Evolutionary conservation across 768 basidiomycete genomes (phyloP).

Genomic region (Lactifluus piperatus): DNA sequence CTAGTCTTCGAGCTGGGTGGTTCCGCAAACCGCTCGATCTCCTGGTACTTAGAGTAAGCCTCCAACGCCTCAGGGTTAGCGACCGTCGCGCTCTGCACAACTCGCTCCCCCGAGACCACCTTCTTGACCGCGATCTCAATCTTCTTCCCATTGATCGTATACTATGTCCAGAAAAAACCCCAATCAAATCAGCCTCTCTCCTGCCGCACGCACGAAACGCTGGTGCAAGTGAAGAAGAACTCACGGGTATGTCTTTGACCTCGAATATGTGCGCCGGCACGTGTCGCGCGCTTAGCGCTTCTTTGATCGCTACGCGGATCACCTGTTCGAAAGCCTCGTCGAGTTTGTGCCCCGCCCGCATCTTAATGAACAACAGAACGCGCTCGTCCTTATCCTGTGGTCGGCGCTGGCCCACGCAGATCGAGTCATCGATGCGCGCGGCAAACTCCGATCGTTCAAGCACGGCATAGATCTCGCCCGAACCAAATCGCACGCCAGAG

Average conservation of each 20-base stretch:
- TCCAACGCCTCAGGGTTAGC: slow-evolving; percentile 62
- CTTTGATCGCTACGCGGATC: slow-evolving; percentile 50
- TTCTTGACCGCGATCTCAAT: slow-evolving; percentile 76
- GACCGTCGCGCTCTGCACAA: slow-evolving; percentile 66
- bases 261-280: slow-evolving; percentile 65
- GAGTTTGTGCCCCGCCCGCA: slow-evolving; percentile 41
- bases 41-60: slow-evolving; percentile 53
- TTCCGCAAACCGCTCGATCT: slow-evolving; percentile 33
- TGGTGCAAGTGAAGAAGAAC: slow-evolving; percentile 25
- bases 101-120: slow-evolving; percentile 56
- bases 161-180: slow-evolving; percentile 32
- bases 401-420: slow-evolving; percentile 61
- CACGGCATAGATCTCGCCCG: slow-evolving; percentile 71
- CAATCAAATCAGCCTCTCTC: neutral
- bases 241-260: slow-evolving; percentile 57
- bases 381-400: slow-evolving; percentile 58
- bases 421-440: slow-evolving; percentile 48
- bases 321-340: slow-evolving; percentile 35
- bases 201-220: neutral
- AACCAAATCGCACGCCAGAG: slow-evolving; percentile 75
- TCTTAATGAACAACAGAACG: slow-evolving; percentile 68
- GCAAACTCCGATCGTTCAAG: slow-evolving; percentile 43
- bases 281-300: slow-evolving; percentile 58
- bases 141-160: slow-evolving; percentile 71
- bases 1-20: neutral